Percentiles rank a stretch among this genome's conserved stretches.
These are phyloP conservation scores for Nematodospora anomalae DNA, from an alignment of 1,139 yeast genomes.

Conservation along the genomic window DNA sequence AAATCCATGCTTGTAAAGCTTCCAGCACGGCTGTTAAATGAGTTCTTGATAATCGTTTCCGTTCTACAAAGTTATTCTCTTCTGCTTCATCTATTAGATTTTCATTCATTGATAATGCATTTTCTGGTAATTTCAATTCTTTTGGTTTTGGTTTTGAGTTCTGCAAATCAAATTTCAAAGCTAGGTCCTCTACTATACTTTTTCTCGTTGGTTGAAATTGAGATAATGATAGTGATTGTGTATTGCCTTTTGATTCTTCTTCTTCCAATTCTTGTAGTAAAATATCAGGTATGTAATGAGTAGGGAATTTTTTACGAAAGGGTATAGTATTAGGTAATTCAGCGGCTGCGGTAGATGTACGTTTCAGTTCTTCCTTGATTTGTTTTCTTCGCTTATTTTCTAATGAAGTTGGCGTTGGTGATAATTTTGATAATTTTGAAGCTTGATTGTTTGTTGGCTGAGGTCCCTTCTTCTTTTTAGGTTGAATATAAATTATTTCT, in stretches of 20 bases:
- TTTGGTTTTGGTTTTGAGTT: slow-evolving; percentile 34
- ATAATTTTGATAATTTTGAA: background rate
- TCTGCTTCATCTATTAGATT: slow-evolving; percentile 26
- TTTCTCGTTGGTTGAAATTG: slow-evolving; percentile 42
- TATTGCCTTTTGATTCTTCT: slow-evolving; percentile 12
- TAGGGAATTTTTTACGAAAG: slow-evolving; percentile 30
- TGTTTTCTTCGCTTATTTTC: slow-evolving; percentile 1
- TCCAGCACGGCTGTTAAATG: slow-evolving; percentile 29
- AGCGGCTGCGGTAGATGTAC: slow-evolving; percentile 1
- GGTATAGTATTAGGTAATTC: slow-evolving; percentile 7
- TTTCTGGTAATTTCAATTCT: slow-evolving; percentile 30
- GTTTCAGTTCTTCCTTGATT: slow-evolving; percentile 6
- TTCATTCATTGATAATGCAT: slow-evolving; percentile 29
- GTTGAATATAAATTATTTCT: slow-evolving; percentile 26
- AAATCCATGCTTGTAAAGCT: slow-evolving; percentile 71
- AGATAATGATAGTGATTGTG: slow-evolving; percentile 14
- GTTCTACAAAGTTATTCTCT: slow-evolving; percentile 14
- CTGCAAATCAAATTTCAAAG: slow-evolving; percentile 42
- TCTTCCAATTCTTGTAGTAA: slow-evolving; percentile 20
- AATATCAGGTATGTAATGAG: slow-evolving; percentile 38
- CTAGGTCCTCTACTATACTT: slow-evolving; percentile 38
- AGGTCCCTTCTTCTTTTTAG: slow-evolving; percentile 14
- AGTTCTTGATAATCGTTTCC: slow-evolving; percentile 19
- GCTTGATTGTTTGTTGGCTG: slow-evolving; percentile 4
- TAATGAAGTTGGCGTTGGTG: slow-evolving; percentile 1